Evolutionary conservation across 169 alveolate species (phyloP), one percentile per base, ranked within the genome.

Genomic region (Theileria sp.): DNA sequence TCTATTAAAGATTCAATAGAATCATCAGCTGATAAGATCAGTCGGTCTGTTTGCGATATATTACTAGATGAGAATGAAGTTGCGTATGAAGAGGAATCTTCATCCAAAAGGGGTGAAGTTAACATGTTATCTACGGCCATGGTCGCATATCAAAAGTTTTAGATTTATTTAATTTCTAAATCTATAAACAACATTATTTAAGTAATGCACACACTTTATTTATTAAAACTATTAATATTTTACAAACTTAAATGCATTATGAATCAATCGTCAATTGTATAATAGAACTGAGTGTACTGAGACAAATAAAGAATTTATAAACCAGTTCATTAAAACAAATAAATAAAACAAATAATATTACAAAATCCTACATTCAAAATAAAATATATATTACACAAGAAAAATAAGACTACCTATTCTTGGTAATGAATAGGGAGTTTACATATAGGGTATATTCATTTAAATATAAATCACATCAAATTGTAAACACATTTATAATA

Each of bases 31-130:
- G 72, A 21, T 19, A 64, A 25, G 12, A 30, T 26, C 19, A 23
- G 32, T 17, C 44, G 32, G 32, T 30, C 72, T 32, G 25, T 26
- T 3, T 64, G 72, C 72, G 72, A 30, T 23, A 64, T 15, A 8
- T 21, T 64, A 38, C 50, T 26, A 10, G 72, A 64, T 30, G 38
- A 30, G 72, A 17, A 17, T 25, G 72, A 30, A 38, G 8, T 25
- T 5, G 3, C 36, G 7, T 26, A 64, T 1, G 38, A 23, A 15
- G 72, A 64, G 23, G 38, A n/a, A 21, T 30, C 72, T 64, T 23
- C 51, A 3, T 64, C 50, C 72, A 64, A 34, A 7, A 64, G 38
- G 19, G 72, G 72, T n/a, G 50, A 32, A 9, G 32, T 64, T 64
- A 64, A 13, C 50, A 58, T 25, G 32, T 58, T 25, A 58, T 58